Base-by-base conservation (phyloP, 2,329 filamentous ascomycete genomes). In the Fusarium palustre region DNA sequence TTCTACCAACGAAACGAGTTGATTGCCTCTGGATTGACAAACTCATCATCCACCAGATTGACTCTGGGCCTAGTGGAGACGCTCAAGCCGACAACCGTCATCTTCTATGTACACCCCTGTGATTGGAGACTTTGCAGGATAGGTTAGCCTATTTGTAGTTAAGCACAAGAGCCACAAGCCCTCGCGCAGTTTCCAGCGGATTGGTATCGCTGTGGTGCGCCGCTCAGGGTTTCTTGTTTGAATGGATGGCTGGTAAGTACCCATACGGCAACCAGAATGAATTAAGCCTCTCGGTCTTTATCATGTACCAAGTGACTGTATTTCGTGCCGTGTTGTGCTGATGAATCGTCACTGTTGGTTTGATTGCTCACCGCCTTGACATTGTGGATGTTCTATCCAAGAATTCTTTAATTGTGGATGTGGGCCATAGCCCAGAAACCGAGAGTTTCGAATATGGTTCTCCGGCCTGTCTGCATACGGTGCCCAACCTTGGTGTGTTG, bases 71-170 rank as follows among this genome's bases (percentile, higher is more conserved):
- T 66, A 34, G 66, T 58, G 57, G 66, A 13, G 53, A 63, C 53
- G 41, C 43, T 30, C 20, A 45, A 63, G 66, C 48, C 45, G 45
- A 36, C 45, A 67, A 50, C 28, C 53, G 41, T 49, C 56, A 20
- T 20, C 45, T 56, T 48, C 30, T 74, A 68, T 59, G 7, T 46
- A 56, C 69, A 73, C 71, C 50, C 71, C 67, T 55, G 25, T 50
- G 46, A 50, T 70, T 66, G 50, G 61, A 55, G 61, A 25, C 53
- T 53, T 68, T 39, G 46, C 36, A 47, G 41, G 34, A 53, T 38
- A 49, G 53, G 46, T 72, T 68, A 64, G 28, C 59, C 70, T 55
- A 45, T 47, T 68, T 68, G 11, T 11, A 61, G 72, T 64, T 74
- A 74, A 52, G 69, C 41, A 57, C 42, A 47, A 62, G 67, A 70